Base-by-base conservation (phyloP, 2,329 filamentous ascomycete species). In the Hypoxylon sp. region DNA sequence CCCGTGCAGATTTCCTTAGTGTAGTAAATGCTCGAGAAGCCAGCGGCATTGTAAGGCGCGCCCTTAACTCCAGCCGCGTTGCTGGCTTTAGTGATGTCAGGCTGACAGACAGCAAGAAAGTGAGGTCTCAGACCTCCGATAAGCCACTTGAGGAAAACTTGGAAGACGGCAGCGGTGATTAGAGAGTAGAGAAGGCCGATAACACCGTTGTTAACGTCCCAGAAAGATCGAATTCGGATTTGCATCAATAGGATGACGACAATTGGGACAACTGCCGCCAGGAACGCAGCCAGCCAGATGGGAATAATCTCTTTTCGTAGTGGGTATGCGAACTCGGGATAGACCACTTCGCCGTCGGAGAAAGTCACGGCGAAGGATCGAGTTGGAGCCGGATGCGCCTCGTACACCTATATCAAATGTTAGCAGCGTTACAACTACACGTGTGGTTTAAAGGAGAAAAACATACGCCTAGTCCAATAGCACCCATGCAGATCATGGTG, bases 91-190 rank as follows among this genome's bases (percentile, higher is more conserved):
- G 72, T 71, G n/a, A 81, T 65, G 47, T 78, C 77, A 1, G 86
- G 88, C 67, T 86, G 80, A 77, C 87, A 90, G 43, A 88, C 86
- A 15, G 76, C 78, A 13, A 90, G 77, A 73, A 90, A 90, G 68
- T 89, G 84, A 1, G 87, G 87, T n/a, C 86, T 79, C 13, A 88
- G 73, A 9, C 87, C 87, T 9, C 88, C 88, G 56, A 91, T 89
- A 30, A 90, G 79, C 79, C 81, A 87, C 71, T 91, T 91, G 67
- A 90, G 63, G 64, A 90, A 86, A 59, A 90, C 87, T 64, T 91
- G 88, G 73, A 91, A 89, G 38, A 90, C 82, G n/a, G 86, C 84
- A 3, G 85, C 85, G 4, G 79, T 76, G 70, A 90, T 88, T 56
- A 90, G 78, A 0, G 82, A 77, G 74, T 90, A 90, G 0, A 90